phyloP scores from a whole-genome alignment of 257 asterid species.

The Petunia secreta region DNA sequence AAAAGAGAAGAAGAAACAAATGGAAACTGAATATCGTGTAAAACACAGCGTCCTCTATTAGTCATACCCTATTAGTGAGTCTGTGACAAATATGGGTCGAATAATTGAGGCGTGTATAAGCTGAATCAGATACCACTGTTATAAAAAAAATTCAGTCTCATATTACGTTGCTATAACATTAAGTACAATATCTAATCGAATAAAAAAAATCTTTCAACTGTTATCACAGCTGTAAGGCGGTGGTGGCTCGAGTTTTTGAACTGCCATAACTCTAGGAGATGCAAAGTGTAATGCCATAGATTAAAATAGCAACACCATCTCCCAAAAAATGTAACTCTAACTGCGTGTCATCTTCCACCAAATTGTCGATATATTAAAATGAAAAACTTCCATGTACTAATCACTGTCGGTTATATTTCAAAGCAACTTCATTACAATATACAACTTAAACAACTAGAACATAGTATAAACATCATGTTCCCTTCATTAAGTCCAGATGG shows the following conservation, averaged over 20 bases:
- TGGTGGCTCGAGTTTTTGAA: conserved; percentile 1
- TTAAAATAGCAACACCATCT: too few relatives aligned
- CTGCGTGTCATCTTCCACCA: not conserved
- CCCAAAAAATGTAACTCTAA: not conserved
- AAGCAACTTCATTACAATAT: too few relatives aligned
- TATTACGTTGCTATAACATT: too few relatives aligned
- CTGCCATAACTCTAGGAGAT: conserved; percentile 4
- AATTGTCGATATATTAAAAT: not conserved
- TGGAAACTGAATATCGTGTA: too few relatives aligned
- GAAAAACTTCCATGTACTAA: not conserved
- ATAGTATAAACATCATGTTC: not conserved
- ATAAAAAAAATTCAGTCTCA: too few relatives aligned
- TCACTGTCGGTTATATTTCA: not conserved
- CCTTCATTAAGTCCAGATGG: conserved; percentile 6
- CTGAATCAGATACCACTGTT: too few relatives aligned
- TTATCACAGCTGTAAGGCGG: not conserved
- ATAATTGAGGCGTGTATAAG: too few relatives aligned
- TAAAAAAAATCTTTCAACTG: not conserved
- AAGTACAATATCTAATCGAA: not conserved
- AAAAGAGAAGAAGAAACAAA: too few relatives aligned
- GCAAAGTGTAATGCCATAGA: not conserved
- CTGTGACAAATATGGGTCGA: too few relatives aligned
- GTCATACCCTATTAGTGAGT: too few relatives aligned
- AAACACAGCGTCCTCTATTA: too few relatives aligned
- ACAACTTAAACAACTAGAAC: not conserved